Evolutionary conservation across 805 yeast genomes (phyloP).

Genomic region (Saccharomycopsis sp.): DNA sequence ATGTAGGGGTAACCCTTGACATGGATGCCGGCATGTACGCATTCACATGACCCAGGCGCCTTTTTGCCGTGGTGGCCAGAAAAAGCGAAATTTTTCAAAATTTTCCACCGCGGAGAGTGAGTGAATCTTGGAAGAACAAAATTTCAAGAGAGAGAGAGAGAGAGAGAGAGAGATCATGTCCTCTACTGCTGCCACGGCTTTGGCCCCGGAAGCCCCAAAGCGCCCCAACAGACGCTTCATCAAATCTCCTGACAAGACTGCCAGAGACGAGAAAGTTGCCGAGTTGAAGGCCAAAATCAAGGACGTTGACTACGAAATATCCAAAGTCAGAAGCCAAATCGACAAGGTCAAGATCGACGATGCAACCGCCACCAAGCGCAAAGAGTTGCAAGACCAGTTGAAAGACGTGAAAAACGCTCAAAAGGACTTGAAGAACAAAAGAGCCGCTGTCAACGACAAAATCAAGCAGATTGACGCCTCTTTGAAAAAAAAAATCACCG

Average conservation of each 20-base stretch:
- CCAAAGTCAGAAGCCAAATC: conserved; percentile 45
- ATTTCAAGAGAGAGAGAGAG: too few species aligned
- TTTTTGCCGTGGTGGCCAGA: too few species aligned
- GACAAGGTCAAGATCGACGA: conserved; percentile 40
- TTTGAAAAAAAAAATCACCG: conserved; percentile 66
- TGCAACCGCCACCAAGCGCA: conserved; percentile 40
- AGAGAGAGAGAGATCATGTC: too few species aligned
- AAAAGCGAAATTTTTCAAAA: too few species aligned
- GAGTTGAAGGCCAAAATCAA: conserved; percentile 52
- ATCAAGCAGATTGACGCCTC: conserved; percentile 60
- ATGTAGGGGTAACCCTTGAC: too few species aligned
- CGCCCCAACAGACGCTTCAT: conserved; percentile 41
- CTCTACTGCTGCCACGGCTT: background rate
- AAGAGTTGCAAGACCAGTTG: conserved; percentile 43
- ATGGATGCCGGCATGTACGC: too few species aligned
- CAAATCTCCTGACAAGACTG: conserved; percentile 67
- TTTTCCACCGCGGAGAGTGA: too few species aligned
- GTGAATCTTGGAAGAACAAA: too few species aligned
- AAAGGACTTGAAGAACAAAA: conserved; percentile 38
- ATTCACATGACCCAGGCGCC: too few species aligned
- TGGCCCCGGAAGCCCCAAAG: too few species aligned
- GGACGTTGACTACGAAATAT: conserved; percentile 47
- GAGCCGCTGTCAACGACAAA: conserved; percentile 47
- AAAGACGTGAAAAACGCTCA: conserved; percentile 38
- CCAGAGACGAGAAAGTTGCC: conserved; percentile 49